Conservation (phyloP, 2,329 filamentous ascomycete species). For the Cyphellophora europaea region DNA sequence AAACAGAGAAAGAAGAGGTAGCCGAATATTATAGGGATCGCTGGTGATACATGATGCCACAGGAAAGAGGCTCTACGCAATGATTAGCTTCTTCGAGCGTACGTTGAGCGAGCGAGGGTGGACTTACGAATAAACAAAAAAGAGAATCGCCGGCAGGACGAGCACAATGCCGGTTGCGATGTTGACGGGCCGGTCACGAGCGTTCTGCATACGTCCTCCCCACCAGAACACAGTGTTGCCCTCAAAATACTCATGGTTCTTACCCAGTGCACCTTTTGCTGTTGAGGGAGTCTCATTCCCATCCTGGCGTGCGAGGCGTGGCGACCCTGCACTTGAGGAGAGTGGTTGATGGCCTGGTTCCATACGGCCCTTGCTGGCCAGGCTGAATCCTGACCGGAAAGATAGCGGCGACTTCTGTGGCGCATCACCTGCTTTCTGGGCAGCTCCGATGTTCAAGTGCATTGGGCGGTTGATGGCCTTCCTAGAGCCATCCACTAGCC, state of each 20-base stretch:
- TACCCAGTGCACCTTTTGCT: constrained; percentile 42
- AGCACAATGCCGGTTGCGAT: constrained; percentile 74
- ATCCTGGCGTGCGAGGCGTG: constrained; percentile 48
- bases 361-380: constrained; percentile 49
- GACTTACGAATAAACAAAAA: constrained; percentile 68
- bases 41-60: constrained; percentile 78
- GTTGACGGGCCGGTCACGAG: constrained; percentile 78
- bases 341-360: constrained; percentile 67
- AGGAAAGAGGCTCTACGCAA: constrained; percentile 61
- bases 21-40: constrained; percentile 78
- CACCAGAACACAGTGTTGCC: constrained; percentile 88
- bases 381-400: constrained; percentile 65
- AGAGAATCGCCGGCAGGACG: constrained; percentile 69
- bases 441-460: constrained; percentile 52
- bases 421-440: constrained; percentile 47
- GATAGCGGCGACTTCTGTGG: constrained; percentile 65
- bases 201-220: constrained; percentile 79
- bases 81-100: constrained; percentile 16
- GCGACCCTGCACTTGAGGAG: constrained; percentile 71
- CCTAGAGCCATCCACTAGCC: constrained; percentile 6
- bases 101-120: constrained; percentile 1
- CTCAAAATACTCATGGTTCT: constrained; percentile 85
- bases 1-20: constrained; percentile 88
- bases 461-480: constrained; percentile 37
- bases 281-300: constrained; percentile 22